These are phyloP conservation scores for Sporothrix inflata DNA, from an alignment of 2,329 filamentous ascomycete species.

Conservation along the genomic window DNA sequence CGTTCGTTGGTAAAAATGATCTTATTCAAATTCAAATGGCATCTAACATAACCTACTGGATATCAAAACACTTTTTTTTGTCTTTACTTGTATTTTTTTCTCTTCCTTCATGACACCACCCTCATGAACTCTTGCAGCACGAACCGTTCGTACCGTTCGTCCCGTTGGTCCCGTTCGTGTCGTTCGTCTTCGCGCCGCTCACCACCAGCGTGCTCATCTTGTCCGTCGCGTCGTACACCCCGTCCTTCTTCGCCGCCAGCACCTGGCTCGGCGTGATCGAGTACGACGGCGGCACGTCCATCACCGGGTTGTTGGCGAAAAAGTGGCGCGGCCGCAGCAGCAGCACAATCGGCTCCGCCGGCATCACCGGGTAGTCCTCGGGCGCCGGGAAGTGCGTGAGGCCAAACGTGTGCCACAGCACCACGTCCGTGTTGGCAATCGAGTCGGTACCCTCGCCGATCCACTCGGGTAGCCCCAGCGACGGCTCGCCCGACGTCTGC, in stretches of 20 bases:
- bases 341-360: constrained; percentile 80
- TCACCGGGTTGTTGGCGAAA: constrained; percentile 75
- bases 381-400: constrained; percentile 86
- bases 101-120: background rate
- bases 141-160: background rate
- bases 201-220: constrained; percentile 48
- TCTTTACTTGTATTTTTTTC: background rate
- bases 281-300: constrained; percentile 80
- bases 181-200: background rate
- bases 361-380: constrained; percentile 93
- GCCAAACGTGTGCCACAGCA: constrained; percentile 94
- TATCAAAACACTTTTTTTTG: background rate
- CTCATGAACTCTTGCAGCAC: constrained; percentile 26
- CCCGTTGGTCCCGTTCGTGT: background rate
- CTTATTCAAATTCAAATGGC: background rate
- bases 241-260: constrained; percentile 49
- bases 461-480: constrained; percentile 74
- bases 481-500: constrained; percentile 81
- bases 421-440: constrained; percentile 81
- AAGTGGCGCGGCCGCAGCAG: constrained; percentile 80
- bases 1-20: background rate
- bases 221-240: constrained; percentile 53
- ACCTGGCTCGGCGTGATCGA: constrained; percentile 73
- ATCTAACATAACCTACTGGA: background rate
- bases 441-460: constrained; percentile 69